A percentile compares a stretch with the other conserved stretches of the same genome.
Evolutionary conservation across 78 protist species (phyloP).

Genomic region (Dictyostelium discoideum): DNA sequence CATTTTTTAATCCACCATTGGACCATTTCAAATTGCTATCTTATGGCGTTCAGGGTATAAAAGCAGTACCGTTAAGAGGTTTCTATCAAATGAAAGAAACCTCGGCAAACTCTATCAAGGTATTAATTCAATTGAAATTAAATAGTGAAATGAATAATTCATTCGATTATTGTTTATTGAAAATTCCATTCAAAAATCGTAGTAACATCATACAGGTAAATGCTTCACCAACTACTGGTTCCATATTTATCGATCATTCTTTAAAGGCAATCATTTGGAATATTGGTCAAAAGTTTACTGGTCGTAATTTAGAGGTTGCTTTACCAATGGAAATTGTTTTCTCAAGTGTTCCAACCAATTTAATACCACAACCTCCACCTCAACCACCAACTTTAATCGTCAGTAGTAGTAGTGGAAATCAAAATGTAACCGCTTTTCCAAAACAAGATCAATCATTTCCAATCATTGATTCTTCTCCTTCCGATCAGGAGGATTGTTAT

Average conservation of each 20-base stretch:
- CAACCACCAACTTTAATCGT: conserved; percentile 61
- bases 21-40: conserved; percentile 27
- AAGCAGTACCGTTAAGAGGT: conserved; percentile 51
- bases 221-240: conserved; percentile 59
- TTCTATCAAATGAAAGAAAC: conserved; percentile 78
- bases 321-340: conserved; percentile 63
- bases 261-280: conserved; percentile 58
- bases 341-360: not conserved
- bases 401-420: conserved; percentile 19
- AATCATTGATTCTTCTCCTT: not conserved
- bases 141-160: conserved; percentile 12
- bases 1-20: conserved; percentile 64
- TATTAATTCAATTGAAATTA: conserved; percentile 65
- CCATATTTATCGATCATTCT: not conserved
- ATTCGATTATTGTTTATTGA: conserved; percentile 49
- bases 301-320: conserved; percentile 65
- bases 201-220: conserved; percentile 19
- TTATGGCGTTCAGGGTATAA: conserved; percentile 35
- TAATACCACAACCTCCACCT: conserved; percentile 8
- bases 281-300: conserved; percentile 66
- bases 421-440: conserved; percentile 40
- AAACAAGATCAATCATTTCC: conserved; percentile 33
- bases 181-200: conserved; percentile 50
- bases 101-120: not conserved
- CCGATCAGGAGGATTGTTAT: not conserved